Evolutionary conservation across 306 rosid species (phyloP).

Genomic region (Pachyrhizus erosus): DNA sequence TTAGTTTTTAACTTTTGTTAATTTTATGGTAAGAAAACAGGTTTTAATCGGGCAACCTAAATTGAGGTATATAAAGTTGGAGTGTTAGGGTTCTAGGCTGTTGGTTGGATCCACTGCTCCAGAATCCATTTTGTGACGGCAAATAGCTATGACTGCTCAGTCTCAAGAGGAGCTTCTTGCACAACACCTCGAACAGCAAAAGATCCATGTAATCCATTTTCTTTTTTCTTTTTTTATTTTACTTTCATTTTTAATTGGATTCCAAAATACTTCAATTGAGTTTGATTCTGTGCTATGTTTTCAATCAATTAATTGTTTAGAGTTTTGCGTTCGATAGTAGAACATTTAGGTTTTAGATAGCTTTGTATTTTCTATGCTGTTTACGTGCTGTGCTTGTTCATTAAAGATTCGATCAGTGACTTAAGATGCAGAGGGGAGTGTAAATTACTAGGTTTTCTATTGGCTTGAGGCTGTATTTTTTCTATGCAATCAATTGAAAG

Average conservation of each 20-base stretch:
- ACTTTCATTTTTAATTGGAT: neutral
- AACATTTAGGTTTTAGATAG: neutral
- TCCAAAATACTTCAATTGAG: neutral
- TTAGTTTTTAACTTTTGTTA: too few relatives aligned
- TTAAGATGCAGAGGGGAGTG: neutral
- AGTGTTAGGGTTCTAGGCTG: slow-evolving; percentile 45
- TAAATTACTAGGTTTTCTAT: neutral
- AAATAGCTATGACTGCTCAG: slow-evolving; percentile 50
- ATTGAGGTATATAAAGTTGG: neutral
- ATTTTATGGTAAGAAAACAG: too few relatives aligned
- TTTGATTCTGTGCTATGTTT: neutral
- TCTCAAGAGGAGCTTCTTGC: slow-evolving; percentile 61
- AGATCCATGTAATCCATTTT: slow-evolving; percentile 50
- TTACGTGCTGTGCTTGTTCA: neutral
- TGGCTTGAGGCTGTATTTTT: neutral
- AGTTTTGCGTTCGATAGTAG: neutral
- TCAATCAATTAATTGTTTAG: too few relatives aligned
- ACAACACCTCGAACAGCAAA: slow-evolving; percentile 50
- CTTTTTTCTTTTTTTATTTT: neutral
- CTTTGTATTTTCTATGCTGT: neutral
- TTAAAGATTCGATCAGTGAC: neutral
- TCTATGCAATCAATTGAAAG: neutral
- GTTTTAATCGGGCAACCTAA: neutral
- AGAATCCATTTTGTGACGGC: neutral
- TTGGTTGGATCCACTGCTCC: neutral